These are phyloP conservation scores for Penicillium tannophilum DNA, from an alignment of 495 filamentous ascomycete species.

Conservation along the genomic window DNA sequence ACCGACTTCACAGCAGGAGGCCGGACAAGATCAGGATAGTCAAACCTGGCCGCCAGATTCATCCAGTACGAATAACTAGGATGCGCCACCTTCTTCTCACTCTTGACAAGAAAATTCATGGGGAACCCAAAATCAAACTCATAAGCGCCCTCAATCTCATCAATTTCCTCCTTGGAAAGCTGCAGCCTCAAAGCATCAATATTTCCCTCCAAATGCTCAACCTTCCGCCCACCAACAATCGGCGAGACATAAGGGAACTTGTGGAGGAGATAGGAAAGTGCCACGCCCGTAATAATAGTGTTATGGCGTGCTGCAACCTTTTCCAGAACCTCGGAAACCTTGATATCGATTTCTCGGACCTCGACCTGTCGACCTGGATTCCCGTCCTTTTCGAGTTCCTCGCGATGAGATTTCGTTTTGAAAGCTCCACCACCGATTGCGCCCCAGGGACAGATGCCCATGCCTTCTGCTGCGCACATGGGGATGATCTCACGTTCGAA, in stretches of 20 bases:
- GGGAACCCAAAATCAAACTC: slow-evolving; percentile 69
- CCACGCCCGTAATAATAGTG: slow-evolving; percentile 50
- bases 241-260: slow-evolving; percentile 79
- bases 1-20: slow-evolving; percentile 22
- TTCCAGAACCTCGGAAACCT: slow-evolving; percentile 59
- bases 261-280: slow-evolving; percentile 72
- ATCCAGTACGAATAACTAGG: slow-evolving; percentile 17
- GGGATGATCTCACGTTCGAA: slow-evolving; percentile 61
- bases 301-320: slow-evolving; percentile 58
- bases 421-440: slow-evolving; percentile 52
- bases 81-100: slow-evolving; percentile 24
- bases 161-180: slow-evolving; percentile 62
- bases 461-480: slow-evolving; percentile 53
- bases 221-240: slow-evolving; percentile 67
- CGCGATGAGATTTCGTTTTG: slow-evolving; percentile 26
- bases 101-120: slow-evolving; percentile 44
- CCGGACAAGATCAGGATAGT: slow-evolving; percentile 26
- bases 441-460: slow-evolving; percentile 62
- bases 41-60: slow-evolving; percentile 24
- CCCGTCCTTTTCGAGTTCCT: slow-evolving; percentile 19
- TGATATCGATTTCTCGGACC: slow-evolving; percentile 18
- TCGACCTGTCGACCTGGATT: slow-evolving; percentile 25
- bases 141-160: slow-evolving; percentile 62
- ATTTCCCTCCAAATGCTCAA: slow-evolving; percentile 67
- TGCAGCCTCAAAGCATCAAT: slow-evolving; percentile 64